Conservation (phyloP, 179 eudicot genomes). For the Drosera spatulata region DNA sequence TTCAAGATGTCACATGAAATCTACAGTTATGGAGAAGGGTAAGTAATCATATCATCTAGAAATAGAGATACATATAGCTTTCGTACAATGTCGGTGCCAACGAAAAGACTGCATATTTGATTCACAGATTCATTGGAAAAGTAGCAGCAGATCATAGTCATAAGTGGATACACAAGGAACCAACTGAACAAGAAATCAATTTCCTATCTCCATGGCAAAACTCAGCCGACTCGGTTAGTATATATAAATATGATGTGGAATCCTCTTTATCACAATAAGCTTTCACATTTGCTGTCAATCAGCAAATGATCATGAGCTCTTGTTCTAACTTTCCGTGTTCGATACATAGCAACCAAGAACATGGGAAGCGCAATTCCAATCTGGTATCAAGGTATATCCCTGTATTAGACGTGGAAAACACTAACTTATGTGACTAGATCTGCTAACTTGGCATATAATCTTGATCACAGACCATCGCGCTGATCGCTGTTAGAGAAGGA, state of each 20-base stretch:
- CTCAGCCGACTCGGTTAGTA: slow-evolving; percentile 31
- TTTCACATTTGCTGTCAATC: not conserved
- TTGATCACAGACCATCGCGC: slow-evolving; percentile 36
- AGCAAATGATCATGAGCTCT: not conserved
- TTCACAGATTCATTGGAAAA: slow-evolving; percentile 33
- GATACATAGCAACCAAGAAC: slow-evolving; percentile 39
- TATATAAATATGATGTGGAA: not conserved
- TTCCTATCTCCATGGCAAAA: slow-evolving; percentile 44
- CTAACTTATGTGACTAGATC: not conserved
- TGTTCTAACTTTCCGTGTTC: not conserved
- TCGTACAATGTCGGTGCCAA: not conserved
- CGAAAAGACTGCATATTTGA: not conserved
- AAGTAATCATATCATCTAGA: not conserved
- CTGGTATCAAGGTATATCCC: slow-evolving; percentile 36
- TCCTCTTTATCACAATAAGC: not conserved
- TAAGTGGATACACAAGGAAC: slow-evolving; percentile 45
- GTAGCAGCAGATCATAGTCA: slow-evolving; percentile 49
- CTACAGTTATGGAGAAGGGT: slow-evolving; percentile 48
- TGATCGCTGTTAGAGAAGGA: slow-evolving; percentile 45
- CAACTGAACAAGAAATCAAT: slow-evolving; percentile 35
- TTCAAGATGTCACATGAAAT: slow-evolving; percentile 55
- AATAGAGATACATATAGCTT: not conserved
- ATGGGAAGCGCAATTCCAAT: slow-evolving; percentile 50
- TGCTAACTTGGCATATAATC: not conserved
- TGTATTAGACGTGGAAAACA: not conserved